phyloP scores from a whole-genome alignment of 257 asterid genomes.

The Jaltomata sinuosa region DNA sequence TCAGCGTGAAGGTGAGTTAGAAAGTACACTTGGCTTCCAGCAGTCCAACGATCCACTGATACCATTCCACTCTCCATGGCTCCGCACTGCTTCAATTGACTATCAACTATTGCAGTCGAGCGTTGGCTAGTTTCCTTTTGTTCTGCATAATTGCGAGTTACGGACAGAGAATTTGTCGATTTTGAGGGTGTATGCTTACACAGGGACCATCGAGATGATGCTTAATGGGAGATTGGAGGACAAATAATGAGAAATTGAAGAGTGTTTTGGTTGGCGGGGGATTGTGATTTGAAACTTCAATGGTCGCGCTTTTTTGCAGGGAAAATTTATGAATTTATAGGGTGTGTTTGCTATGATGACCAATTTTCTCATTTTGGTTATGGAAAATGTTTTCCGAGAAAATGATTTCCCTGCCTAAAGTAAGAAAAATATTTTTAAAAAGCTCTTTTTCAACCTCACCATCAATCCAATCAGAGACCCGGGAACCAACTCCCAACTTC shows the following conservation, averaged over 20 bases:
- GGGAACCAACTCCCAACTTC: no score
- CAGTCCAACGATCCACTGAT: slow-evolving; percentile 72
- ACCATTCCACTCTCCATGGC: slow-evolving; percentile 74
- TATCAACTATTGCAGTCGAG: background rate
- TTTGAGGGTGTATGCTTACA: background rate
- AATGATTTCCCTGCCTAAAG: no score
- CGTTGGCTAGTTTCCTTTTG: background rate
- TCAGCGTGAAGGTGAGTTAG: slow-evolving; percentile 89
- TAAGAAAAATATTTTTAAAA: no score
- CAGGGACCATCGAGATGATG: background rate
- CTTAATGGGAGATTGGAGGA: background rate
- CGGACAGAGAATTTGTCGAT: background rate
- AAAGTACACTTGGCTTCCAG: slow-evolving; percentile 86
- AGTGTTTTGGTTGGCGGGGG: background rate
- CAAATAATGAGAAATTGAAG: background rate
- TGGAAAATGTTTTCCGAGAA: no score
- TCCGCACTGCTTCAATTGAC: background rate
- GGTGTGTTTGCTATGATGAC: no score
- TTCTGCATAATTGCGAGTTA: background rate
- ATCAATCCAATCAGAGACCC: no score
- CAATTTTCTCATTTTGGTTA: no score
- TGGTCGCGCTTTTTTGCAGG: background rate
- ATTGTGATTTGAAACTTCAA: background rate
- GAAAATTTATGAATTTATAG: background rate
- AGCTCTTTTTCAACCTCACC: no score